Evolutionary conservation across 371 early-diverging fungal species (phyloP).

Genomic region (Apophysomyces trapeziformis): DNA sequence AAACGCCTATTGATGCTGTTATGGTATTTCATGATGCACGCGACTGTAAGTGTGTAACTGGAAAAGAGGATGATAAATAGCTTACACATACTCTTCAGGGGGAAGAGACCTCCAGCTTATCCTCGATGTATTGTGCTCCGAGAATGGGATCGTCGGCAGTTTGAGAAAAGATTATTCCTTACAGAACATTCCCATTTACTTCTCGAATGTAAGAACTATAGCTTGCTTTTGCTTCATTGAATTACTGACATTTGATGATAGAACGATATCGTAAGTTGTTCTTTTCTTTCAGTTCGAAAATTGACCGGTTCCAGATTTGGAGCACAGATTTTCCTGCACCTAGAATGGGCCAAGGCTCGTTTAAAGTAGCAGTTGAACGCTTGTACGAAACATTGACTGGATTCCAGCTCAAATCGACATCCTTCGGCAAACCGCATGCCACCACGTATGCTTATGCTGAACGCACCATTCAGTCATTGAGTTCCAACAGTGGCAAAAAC

Average conservation of each 20-base stretch:
- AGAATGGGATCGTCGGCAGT: slow-evolving; percentile 66
- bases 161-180: slow-evolving; percentile 40
- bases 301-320: slow-evolving; percentile 62
- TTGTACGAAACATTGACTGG: slow-evolving; percentile 42
- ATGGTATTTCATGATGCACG: slow-evolving; percentile 88
- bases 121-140: slow-evolving; percentile 73
- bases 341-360: slow-evolving; percentile 85
- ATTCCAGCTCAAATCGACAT: slow-evolving; percentile 62
- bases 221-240: too few species aligned
- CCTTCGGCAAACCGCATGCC: slow-evolving; percentile 85
- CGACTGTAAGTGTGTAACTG: slow-evolving; percentile 62
- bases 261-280: slow-evolving; percentile 46
- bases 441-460: slow-evolving; percentile 79
- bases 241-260: slow-evolving; percentile 16
- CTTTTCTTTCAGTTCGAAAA: not conserved
- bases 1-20: slow-evolving; percentile 68
- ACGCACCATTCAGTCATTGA: slow-evolving; percentile 45
- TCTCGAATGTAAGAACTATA: slow-evolving; percentile 66
- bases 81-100: slow-evolving; percentile 36
- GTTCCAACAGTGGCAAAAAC: not conserved
- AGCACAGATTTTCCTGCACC: slow-evolving; percentile 80
- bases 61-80: not conserved
- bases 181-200: slow-evolving; percentile 76
- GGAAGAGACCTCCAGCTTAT: slow-evolving; percentile 86
- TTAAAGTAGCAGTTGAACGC: slow-evolving; percentile 70